Conservation (phyloP, 2,329 filamentous ascomycete genomes). For the Rutstroemia sp. region DNA sequence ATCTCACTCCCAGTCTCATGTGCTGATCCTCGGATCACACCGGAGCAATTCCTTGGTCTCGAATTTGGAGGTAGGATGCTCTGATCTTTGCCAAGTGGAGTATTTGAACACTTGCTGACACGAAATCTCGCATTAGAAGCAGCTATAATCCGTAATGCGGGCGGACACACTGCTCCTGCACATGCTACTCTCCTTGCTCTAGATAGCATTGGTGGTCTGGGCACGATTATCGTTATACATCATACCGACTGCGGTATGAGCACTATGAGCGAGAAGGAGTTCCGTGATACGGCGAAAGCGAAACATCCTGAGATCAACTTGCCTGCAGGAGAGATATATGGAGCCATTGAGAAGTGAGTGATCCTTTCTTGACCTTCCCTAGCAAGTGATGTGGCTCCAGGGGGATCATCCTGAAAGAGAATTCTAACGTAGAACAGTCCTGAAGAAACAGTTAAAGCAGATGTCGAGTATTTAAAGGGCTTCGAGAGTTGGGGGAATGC, state of each 20-base stretch:
- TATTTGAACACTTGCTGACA: not conserved
- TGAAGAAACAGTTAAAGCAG: slow-evolving; percentile 12
- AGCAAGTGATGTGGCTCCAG: no score
- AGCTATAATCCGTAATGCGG: slow-evolving; percentile 14
- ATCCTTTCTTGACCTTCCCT: no score
- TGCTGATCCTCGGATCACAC: slow-evolving; percentile 12
- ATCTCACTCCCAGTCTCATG: not conserved
- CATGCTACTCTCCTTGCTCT: slow-evolving; percentile 5
- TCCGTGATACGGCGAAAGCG: slow-evolving; percentile 1
- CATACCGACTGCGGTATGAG: slow-evolving; percentile 16
- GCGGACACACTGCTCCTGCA: slow-evolving; percentile 8
- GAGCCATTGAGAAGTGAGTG: slow-evolving; percentile 10
- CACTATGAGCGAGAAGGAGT: slow-evolving; percentile 6
- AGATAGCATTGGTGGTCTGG: slow-evolving; percentile 1
- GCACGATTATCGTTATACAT: slow-evolving; percentile 13
- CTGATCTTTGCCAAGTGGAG: not conserved
- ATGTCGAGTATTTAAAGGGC: slow-evolving; percentile 13
- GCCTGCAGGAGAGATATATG: slow-evolving; percentile 4
- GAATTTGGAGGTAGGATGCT: slow-evolving; percentile 6
- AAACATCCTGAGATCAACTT: slow-evolving; percentile 11
- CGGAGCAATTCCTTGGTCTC: slow-evolving; percentile 9
- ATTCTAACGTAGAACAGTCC: slow-evolving; percentile 6
- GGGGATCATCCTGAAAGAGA: not conserved
- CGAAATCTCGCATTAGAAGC: not conserved
- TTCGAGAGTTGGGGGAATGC: slow-evolving; percentile 5